Evolutionary conservation across 352 stramenopile genomes (phyloP).

Genomic region (Globisporangium echinulatum): DNA sequence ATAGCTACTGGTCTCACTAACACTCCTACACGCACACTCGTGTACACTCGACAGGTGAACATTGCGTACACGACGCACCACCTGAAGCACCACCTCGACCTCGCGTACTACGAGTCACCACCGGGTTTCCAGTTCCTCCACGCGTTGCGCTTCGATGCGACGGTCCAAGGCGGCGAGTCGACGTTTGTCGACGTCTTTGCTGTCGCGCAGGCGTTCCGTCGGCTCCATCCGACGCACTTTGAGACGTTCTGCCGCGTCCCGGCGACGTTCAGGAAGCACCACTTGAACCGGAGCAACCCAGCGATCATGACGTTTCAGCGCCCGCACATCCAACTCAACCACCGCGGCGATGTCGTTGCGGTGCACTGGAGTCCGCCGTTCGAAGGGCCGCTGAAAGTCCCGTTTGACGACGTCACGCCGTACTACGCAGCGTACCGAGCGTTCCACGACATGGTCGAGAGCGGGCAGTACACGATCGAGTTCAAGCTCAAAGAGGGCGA

Average conservation of each 20-base stretch:
- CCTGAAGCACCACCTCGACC: constrained; percentile 92
- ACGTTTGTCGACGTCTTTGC: constrained; percentile 85
- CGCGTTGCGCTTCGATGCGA: constrained; percentile 83
- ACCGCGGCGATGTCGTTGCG: constrained; percentile 75
- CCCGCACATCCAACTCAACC: constrained; percentile 90
- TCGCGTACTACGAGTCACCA: constrained; percentile 96
- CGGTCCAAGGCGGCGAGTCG: constrained; percentile 76
- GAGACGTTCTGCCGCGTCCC: constrained; percentile 75
- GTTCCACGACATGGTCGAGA: constrained; percentile 78
- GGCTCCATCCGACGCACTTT: constrained; percentile 60
- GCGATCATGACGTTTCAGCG: constrained; percentile 92
- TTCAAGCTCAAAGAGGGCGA: constrained; percentile 78
- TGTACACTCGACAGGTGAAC: constrained; percentile 67
- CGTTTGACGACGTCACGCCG: constrained; percentile 55
- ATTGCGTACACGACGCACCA: constrained; percentile 91
- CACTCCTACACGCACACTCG: too few species aligned
- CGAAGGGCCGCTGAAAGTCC: constrained; percentile 87
- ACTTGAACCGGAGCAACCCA: constrained; percentile 82
- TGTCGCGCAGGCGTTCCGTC: constrained; percentile 61
- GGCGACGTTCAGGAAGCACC: constrained; percentile 93
- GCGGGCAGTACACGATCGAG: constrained; percentile 57
- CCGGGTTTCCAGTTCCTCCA: constrained; percentile 94
- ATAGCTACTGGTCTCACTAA: too few species aligned
- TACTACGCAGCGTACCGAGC: constrained; percentile 83
- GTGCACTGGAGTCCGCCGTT: constrained; percentile 94